These are phyloP conservation scores for Pseudogymnoascus verrucosus DNA, from an alignment of 2,329 filamentous ascomycete species.

Conservation along the genomic window DNA sequence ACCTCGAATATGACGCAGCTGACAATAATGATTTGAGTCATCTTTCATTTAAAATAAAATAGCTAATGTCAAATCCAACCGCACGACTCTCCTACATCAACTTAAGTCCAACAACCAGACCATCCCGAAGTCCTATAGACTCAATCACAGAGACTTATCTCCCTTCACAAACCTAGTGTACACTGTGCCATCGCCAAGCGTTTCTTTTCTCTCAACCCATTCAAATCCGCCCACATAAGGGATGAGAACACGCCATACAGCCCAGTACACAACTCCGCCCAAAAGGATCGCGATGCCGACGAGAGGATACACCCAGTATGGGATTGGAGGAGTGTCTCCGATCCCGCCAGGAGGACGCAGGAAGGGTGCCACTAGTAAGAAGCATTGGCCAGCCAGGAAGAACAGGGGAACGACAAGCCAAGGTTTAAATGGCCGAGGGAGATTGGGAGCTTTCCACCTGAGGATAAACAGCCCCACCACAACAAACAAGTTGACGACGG, in stretches of 20 bases:
- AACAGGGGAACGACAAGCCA: slow-evolving; percentile 30
- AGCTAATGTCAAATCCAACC: not conserved
- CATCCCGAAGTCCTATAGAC: not conserved
- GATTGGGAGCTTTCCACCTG: slow-evolving; percentile 20
- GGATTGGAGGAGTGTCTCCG: slow-evolving; percentile 32
- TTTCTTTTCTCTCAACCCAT: slow-evolving; percentile 17
- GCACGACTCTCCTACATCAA: not conserved
- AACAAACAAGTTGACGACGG: slow-evolving; percentile 28
- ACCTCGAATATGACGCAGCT: not conserved
- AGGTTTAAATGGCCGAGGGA: slow-evolving; percentile 31
- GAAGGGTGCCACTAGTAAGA: slow-evolving; percentile 36
- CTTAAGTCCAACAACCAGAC: not conserved
- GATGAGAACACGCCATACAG: slow-evolving; percentile 21
- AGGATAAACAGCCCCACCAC: slow-evolving; percentile 28
- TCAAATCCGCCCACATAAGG: slow-evolving; percentile 17
- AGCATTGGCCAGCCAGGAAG: slow-evolving; percentile 33
- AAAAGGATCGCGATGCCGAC: slow-evolving; percentile 34
- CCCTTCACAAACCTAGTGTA: slow-evolving; percentile 21
- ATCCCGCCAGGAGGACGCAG: slow-evolving; percentile 33
- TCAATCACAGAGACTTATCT: slow-evolving; percentile 10
- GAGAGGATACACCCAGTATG: slow-evolving; percentile 37
- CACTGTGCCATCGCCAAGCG: slow-evolving; percentile 22
- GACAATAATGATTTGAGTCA: not conserved
- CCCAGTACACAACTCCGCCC: slow-evolving; percentile 31
- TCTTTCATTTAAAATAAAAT: not conserved